Percentiles rank a stretch among this genome's conserved stretches.
Evolutionary conservation across 257 asterid genomes (phyloP).

Genomic region (Nicotiana noctiflora): DNA sequence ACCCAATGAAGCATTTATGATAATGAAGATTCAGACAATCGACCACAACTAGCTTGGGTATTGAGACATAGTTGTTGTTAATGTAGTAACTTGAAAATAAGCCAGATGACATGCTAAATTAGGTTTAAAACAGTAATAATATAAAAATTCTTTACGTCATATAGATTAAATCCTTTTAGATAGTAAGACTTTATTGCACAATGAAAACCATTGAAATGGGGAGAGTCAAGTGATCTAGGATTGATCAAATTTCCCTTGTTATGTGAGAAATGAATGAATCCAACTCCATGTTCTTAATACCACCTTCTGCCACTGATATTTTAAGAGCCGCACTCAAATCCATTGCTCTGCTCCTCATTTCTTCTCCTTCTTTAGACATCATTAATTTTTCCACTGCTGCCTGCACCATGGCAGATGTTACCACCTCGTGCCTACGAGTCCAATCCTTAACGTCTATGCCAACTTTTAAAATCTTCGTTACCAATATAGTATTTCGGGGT

Average conservation of each 20-base stretch:
- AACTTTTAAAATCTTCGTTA: conserved; percentile 29
- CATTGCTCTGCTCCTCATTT: conserved; percentile 35
- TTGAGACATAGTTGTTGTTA: too few species aligned
- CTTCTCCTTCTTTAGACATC: conserved; percentile 35
- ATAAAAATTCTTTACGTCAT: background rate
- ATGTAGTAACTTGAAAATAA: background rate
- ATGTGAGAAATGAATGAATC: conserved; percentile 40
- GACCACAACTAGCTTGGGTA: too few species aligned
- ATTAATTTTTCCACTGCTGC: conserved; percentile 24
- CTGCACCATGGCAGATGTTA: conserved; percentile 20
- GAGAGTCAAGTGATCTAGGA: background rate
- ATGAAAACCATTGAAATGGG: background rate
- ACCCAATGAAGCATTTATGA: too few species aligned
- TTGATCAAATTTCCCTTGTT: conserved; percentile 13
- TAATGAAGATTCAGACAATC: too few species aligned
- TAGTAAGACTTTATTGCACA: too few species aligned
- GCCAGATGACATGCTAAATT: too few species aligned
- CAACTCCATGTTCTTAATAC: conserved; percentile 29
- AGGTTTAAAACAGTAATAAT: too few species aligned
- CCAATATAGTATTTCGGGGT: conserved; percentile 41
- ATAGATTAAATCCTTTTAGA: background rate
- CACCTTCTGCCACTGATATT: conserved; percentile 37
- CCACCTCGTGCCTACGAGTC: conserved; percentile 25
- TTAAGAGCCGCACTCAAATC: conserved; percentile 32
- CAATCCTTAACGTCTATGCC: conserved; percentile 45